Conservation (phyloP, 495 filamentous ascomycete genomes). For the Peziza echinospora region DNA sequence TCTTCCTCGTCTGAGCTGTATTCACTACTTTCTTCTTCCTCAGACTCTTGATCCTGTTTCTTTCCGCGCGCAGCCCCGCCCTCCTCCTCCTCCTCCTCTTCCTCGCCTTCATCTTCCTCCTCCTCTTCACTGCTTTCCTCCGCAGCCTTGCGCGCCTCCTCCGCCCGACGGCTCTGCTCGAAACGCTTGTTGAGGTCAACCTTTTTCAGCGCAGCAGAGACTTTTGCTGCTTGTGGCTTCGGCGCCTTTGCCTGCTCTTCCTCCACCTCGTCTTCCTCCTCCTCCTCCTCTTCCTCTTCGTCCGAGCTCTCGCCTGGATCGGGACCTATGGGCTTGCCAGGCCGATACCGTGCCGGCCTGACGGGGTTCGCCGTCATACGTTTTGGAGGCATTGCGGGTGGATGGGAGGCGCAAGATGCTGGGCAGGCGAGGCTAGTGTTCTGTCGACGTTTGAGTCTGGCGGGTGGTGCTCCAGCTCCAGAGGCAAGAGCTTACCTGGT, state of each 20-base stretch:
- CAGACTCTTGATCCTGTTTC: constrained; percentile 14
- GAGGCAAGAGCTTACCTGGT: too few species aligned
- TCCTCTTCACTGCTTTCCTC: constrained; percentile 65
- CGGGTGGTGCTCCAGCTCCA: too few species aligned
- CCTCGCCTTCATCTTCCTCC: constrained; percentile 24
- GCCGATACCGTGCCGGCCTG: constrained; percentile 60
- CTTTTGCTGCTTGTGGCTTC: constrained; percentile 24
- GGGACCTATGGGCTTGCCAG: constrained; percentile 57
- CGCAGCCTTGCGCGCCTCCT: constrained; percentile 29
- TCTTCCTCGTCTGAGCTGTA: constrained; percentile 27
- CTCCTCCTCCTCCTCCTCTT: constrained; percentile 15
- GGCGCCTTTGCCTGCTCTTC: constrained; percentile 14
- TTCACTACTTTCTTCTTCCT: constrained; percentile 28
- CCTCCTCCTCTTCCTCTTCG: constrained; percentile 33
- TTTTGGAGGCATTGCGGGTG: constrained; percentile 54
- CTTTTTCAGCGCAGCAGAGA: constrained; percentile 40
- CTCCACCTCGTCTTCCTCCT: constrained; percentile 16
- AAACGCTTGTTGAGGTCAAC: constrained; percentile 40
- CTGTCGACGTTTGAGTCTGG: too few species aligned
- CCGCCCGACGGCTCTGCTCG: constrained; percentile 26
- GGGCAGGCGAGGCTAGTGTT: too few species aligned
- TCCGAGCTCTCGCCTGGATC: constrained; percentile 37
- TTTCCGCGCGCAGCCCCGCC: constrained; percentile 20
- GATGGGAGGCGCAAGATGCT: too few species aligned
- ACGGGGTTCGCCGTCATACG: constrained; percentile 89